Evolutionary conservation across 139 green algal genomes (phyloP), one percentile per base, ranked within the genome.

Genomic region (Raphidocelis subcapitata): DNA sequence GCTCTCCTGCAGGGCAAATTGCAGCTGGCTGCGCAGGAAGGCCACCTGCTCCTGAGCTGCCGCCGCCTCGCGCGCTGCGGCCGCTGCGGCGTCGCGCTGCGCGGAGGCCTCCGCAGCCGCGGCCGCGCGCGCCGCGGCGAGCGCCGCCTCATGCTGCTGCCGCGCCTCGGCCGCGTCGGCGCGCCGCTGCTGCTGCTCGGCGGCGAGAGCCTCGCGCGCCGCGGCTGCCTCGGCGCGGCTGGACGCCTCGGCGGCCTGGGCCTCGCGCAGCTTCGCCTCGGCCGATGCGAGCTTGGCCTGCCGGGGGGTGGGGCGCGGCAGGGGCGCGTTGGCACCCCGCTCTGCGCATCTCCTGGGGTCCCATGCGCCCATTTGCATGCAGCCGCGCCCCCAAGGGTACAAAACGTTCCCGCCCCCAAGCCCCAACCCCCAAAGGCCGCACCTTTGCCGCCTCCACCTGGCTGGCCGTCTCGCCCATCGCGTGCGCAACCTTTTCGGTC

Each of bases 11-110:
- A 71, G 65, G 0, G 76, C 81, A 62, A 71, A 89, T 65, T 83
- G 77, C 69, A 89, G 79, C 70, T 89, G 84, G 18, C 75, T 70
- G 69, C 85, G 85, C 23, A 89, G 79, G 69, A 82, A 83, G 2
- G 79, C 66, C 59, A 65, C 59, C 59, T 65, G 59, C 24, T 31
- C 24, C 14, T 35, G n/a, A 62, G 24, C 8, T 18, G 24, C 10
- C 16, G 54, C 24, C 54, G 8, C 10, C 54, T 49, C 41, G 8
- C 41, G 41, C 41, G 41, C 41, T 49, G 41, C 41, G 12, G 41
- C 41, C 41, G 41, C 41, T 49, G 41, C 41, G 8, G 41, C 41
- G 8, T 49, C 41, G 8, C 8, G 8, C 24, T 12, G 10, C 5
- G 26, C 24, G 10, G 26, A 12, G 54, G 66, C 65, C 64, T 77